phyloP scores from a whole-genome alignment of 2,329 filamentous ascomycete genomes.

The Aspergillus niger region DNA sequence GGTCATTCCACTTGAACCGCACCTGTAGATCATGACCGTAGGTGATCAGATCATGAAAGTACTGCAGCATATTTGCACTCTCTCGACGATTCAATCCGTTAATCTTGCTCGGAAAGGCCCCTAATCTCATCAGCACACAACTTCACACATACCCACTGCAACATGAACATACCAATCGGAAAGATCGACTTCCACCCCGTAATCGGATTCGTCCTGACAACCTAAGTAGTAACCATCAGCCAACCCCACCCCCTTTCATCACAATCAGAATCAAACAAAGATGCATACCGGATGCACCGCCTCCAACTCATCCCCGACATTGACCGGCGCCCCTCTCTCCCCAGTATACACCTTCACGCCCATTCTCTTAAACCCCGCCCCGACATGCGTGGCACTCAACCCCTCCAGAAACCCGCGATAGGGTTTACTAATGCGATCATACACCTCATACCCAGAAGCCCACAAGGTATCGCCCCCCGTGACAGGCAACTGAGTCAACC shows the following conservation, averaged over 20 bases:
- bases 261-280: background rate
- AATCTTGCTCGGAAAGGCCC: conserved; percentile 44
- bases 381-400: conserved; percentile 58
- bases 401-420: conserved; percentile 61
- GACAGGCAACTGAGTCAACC: conserved; percentile 57
- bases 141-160: background rate
- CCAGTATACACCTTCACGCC: conserved; percentile 44
- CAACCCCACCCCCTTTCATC: background rate
- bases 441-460: conserved; percentile 49
- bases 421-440: conserved; percentile 61
- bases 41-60: conserved; percentile 47
- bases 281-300: conserved; percentile 51
- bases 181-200: conserved; percentile 65
- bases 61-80: conserved; percentile 45
- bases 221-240: conserved; percentile 16
- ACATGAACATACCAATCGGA: conserved; percentile 32
- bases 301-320: conserved; percentile 54
- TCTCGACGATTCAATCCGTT: conserved; percentile 50
- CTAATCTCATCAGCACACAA: conserved; percentile 17
- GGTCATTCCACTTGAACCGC: conserved; percentile 52
- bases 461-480: conserved; percentile 50
- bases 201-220: conserved; percentile 64
- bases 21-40: conserved; percentile 57
- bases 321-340: conserved; percentile 57
- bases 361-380: conserved; percentile 52